These are phyloP conservation scores for Croton laevigatus DNA, from an alignment of 441 rosid genomes.

Conservation along the genomic window DNA sequence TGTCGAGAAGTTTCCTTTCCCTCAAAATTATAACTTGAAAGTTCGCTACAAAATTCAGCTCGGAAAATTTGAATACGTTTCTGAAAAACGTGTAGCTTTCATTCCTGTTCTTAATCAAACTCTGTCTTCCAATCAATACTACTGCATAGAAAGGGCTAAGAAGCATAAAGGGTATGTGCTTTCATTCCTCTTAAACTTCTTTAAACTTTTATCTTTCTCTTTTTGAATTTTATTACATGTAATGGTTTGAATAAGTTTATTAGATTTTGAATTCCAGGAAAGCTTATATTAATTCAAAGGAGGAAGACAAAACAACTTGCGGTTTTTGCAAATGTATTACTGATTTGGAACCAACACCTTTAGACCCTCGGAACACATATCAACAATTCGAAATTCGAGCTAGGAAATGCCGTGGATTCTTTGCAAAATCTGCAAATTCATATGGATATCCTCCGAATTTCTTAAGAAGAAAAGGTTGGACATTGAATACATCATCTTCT, in stretches of 20 bases:
- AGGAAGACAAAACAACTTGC: constrained; percentile 47
- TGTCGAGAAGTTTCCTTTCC: constrained; percentile 23
- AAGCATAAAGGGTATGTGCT: constrained; percentile 53
- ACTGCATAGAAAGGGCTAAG: constrained; percentile 37
- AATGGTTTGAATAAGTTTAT: not conserved
- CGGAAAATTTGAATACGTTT: not conserved
- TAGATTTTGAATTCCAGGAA: constrained; percentile 26
- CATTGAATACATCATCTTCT: constrained; percentile 19
- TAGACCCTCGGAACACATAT: constrained; percentile 37
- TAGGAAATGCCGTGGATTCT: constrained; percentile 16
- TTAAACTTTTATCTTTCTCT: not conserved
- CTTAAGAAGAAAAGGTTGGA: constrained; percentile 52
- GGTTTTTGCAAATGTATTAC: constrained; percentile 35
- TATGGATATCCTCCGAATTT: constrained; percentile 52
- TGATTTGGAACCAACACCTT: constrained; percentile 33
- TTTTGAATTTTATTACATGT: not conserved
- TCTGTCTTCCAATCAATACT: constrained; percentile 49
- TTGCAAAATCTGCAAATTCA: constrained; percentile 41
- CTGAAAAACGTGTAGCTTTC: constrained; percentile 31
- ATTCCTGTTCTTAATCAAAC: constrained; percentile 57
- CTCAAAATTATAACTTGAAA: constrained; percentile 28
- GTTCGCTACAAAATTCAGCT: constrained; percentile 10
- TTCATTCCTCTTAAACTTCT: too few relatives aligned
- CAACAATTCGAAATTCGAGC: constrained; percentile 46
- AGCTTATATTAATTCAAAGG: constrained; percentile 42